Evolutionary conservation across 2,329 filamentous ascomycete species (phyloP).

Genomic region (Pseudocercospora fuligena): DNA sequence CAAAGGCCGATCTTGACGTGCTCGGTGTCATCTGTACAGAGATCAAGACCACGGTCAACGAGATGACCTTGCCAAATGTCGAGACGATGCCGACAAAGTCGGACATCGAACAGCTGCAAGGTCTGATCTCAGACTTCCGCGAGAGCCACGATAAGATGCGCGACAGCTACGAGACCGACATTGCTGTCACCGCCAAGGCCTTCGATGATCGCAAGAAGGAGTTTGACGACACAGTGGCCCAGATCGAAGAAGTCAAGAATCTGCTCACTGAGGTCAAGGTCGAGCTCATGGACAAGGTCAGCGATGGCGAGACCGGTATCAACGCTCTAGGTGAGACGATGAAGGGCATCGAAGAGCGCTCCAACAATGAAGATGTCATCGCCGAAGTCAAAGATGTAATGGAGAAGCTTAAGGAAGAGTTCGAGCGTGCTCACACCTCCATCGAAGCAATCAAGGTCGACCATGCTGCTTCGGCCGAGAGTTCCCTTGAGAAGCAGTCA

Average conservation of each 20-base stretch:
- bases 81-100: conserved; percentile 75
- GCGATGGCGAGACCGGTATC: conserved; percentile 73
- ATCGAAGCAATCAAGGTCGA: conserved; percentile 82
- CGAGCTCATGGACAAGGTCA: conserved; percentile 75
- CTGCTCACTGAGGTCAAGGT: conserved; percentile 79
- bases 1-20: conserved; percentile 79
- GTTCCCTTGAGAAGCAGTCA: conserved; percentile 63
- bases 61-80: conserved; percentile 72
- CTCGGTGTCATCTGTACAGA: conserved; percentile 83
- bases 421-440: conserved; percentile 82
- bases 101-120: conserved; percentile 69
- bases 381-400: conserved; percentile 64
- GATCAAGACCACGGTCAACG: conserved; percentile 77
- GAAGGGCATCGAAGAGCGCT: conserved; percentile 72
- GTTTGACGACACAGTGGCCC: conserved; percentile 76
- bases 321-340: conserved; percentile 60
- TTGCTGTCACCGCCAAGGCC: conserved; percentile 75
- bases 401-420: conserved; percentile 79
- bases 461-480: conserved; percentile 64
- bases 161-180: conserved; percentile 73
- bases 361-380: conserved; percentile 53
- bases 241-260: conserved; percentile 76
- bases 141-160: conserved; percentile 69
- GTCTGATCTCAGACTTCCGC: conserved; percentile 56
- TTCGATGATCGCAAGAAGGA: conserved; percentile 85